Evolutionary conservation across 352 stramenopile species (phyloP).

Genomic region (Pythium coloratum): DNA sequence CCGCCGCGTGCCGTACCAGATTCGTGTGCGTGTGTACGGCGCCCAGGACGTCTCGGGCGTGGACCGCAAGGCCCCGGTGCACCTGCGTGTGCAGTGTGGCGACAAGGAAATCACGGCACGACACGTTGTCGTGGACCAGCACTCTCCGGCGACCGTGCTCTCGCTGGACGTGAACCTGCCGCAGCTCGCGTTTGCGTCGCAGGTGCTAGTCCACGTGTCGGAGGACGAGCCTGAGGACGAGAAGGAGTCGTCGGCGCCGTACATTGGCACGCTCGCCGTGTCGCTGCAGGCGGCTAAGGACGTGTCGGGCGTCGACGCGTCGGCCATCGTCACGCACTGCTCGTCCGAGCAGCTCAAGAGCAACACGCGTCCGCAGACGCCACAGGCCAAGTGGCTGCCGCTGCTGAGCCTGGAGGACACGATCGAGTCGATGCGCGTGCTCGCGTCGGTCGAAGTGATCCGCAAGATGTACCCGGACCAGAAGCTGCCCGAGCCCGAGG

Average conservation of each 20-base stretch:
- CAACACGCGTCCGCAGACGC: conserved; percentile 40
- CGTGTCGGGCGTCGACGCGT: conserved; percentile 9
- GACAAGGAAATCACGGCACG: conserved; percentile 43
- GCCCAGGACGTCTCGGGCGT: conserved; percentile 29
- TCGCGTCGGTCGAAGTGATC: conserved; percentile 61
- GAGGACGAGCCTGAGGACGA: conserved; percentile 29
- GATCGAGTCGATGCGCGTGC: conserved; percentile 37
- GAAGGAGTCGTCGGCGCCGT: conserved; percentile 38
- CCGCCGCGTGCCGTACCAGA: conserved; percentile 64
- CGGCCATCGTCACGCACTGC: conserved; percentile 37
- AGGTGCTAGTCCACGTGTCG: conserved; percentile 62
- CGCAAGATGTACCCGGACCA: conserved; percentile 60
- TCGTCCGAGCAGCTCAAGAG: conserved; percentile 55
- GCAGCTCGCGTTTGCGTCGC: conserved; percentile 46
- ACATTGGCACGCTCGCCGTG: conserved; percentile 38
- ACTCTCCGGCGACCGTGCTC: conserved; percentile 49
- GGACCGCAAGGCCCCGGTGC: conserved; percentile 39
- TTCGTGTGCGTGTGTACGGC: conserved; percentile 71
- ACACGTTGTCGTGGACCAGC: conserved; percentile 30
- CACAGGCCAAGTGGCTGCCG: conserved; percentile 49
- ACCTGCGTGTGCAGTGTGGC: conserved; percentile 64
- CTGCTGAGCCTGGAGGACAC: conserved; percentile 52
- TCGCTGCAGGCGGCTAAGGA: conserved; percentile 25
- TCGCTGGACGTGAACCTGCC: conserved; percentile 76
- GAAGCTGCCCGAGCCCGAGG: conserved; percentile 46